Conservation (phyloP, 805 yeast species). For the Naumovozyma castellii region DNA sequence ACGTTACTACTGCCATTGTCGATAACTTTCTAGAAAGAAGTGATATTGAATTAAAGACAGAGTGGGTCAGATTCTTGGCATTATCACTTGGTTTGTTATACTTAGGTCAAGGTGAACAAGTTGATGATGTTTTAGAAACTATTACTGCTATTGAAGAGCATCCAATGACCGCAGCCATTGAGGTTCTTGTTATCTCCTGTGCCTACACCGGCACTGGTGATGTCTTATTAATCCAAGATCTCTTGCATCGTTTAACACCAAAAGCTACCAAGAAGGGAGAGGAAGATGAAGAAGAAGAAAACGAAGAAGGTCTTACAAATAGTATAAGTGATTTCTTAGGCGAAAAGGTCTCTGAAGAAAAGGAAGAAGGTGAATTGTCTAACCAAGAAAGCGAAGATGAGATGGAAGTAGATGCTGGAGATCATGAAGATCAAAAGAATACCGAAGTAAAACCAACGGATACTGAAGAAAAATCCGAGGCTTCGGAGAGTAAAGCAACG, state of each 20-base stretch:
- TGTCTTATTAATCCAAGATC: conserved; percentile 84
- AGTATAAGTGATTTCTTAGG: conserved; percentile 28
- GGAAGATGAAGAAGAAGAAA: conserved; percentile 46
- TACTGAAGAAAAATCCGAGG: conserved; percentile 32
- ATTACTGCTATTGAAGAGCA: conserved; percentile 83
- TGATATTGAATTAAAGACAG: conserved; percentile 62
- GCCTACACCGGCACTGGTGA: conserved; percentile 98
- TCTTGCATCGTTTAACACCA: conserved; percentile 78
- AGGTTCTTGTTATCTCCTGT: conserved; percentile 81
- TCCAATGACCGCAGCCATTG: conserved; percentile 81
- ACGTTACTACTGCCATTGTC: conserved; percentile 81
- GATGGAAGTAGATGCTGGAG: conserved; percentile 20
- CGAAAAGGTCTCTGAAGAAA: conserved; percentile 23
- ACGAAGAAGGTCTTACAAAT: conserved; percentile 29
- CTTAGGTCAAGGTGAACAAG: conserved; percentile 90
- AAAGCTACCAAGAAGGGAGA: conserved; percentile 51
- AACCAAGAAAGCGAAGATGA: conserved; percentile 14
- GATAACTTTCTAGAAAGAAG: conserved; percentile 86
- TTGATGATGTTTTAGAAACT: conserved; percentile 88
- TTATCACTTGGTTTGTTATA: conserved; percentile 85
- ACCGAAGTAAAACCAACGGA: conserved; percentile 30
- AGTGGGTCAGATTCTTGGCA: conserved; percentile 85
- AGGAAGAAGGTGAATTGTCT: conserved; percentile 18
- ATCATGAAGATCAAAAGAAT: conserved; percentile 31
- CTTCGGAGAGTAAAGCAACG: conserved; percentile 21